phyloP scores from a whole-genome alignment of 352 stramenopile genomes.

The Elongisporangium prolatum region DNA sequence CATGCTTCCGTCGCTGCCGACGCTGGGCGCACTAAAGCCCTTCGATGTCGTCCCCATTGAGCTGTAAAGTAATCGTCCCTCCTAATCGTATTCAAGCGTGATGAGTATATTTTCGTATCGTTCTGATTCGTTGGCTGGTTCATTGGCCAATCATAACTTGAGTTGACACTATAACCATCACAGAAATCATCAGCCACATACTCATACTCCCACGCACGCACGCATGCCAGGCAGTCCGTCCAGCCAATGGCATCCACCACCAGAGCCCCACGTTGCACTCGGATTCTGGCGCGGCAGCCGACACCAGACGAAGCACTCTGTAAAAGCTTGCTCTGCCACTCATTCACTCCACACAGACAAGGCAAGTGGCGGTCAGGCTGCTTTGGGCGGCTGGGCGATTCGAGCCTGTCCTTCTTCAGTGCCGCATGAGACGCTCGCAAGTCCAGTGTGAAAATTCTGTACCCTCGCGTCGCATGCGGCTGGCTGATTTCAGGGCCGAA shows the following conservation, averaged over 20 bases:
- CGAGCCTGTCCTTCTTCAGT: neutral
- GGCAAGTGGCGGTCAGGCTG: neutral
- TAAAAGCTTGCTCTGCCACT: neutral
- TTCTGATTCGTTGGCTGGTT: neutral
- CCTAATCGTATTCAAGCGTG: neutral
- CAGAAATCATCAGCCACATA: neutral
- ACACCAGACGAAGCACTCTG: neutral
- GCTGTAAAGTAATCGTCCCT: neutral
- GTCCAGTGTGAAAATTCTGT: no score
- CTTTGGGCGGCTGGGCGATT: neutral
- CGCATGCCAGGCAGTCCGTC: neutral
- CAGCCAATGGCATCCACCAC: neutral
- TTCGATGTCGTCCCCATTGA: neutral
- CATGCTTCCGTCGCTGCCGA: constrained; percentile 21
- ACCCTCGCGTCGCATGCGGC: neutral
- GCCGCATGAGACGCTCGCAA: no score
- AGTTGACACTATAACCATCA: neutral
- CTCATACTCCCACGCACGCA: neutral
- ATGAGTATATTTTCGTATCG: neutral
- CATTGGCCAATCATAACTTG: neutral
- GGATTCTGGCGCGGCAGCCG: neutral
- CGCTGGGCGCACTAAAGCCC: constrained; percentile 9
- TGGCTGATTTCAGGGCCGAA: neutral
- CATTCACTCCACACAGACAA: neutral
- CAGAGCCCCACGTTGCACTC: neutral